phyloP scores from a whole-genome alignment of 1,284 basidiomycete genomes.

The Ustilago bromivora region DNA sequence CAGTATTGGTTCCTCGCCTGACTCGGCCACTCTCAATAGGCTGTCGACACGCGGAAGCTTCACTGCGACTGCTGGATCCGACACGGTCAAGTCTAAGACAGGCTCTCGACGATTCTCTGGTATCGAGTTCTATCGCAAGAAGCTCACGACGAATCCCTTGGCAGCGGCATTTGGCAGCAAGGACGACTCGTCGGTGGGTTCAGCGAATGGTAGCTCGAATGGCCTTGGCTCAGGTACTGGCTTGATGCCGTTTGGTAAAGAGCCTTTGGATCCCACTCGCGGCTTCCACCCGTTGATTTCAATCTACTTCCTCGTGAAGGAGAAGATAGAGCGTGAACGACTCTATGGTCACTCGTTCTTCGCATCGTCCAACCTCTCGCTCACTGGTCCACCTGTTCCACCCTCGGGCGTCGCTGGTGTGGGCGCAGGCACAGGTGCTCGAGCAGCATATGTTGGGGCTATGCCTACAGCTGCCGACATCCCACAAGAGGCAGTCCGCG shows the following conservation, averaged over 20 bases:
- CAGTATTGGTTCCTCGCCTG: conserved; percentile 64
- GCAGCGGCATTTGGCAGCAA: conserved; percentile 53
- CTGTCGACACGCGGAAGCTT: conserved; percentile 37
- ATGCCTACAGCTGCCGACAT: conserved; percentile 69
- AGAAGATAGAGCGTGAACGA: conserved; percentile 92
- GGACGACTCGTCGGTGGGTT: conserved; percentile 37
- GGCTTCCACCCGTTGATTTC: conserved; percentile 95
- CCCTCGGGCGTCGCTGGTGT: conserved; percentile 16
- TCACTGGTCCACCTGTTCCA: conserved; percentile 55
- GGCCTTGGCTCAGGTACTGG: conserved; percentile 51
- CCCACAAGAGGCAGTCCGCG: conserved; percentile 62
- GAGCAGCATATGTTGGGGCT: conserved; percentile 31
- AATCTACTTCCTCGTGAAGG: conserved; percentile 93
- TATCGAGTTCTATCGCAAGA: conserved; percentile 93
- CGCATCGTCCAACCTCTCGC: conserved; percentile 84
- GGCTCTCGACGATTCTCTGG: conserved; percentile 80
- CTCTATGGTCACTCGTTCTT: conserved; percentile 94
- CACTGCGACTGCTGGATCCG: conserved; percentile 17
- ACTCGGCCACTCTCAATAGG: conserved; percentile 33
- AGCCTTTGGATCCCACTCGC: conserved; percentile 81
- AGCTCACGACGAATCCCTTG: conserved; percentile 72
- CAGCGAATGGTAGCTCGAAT: conserved; percentile 36
- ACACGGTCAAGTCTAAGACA: conserved; percentile 52
- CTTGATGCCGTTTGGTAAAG: conserved; percentile 61
- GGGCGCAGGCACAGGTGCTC: conserved; percentile 20